Conservation (phyloP, 2,329 filamentous ascomycete genomes). For the Diaporthe vexans region DNA sequence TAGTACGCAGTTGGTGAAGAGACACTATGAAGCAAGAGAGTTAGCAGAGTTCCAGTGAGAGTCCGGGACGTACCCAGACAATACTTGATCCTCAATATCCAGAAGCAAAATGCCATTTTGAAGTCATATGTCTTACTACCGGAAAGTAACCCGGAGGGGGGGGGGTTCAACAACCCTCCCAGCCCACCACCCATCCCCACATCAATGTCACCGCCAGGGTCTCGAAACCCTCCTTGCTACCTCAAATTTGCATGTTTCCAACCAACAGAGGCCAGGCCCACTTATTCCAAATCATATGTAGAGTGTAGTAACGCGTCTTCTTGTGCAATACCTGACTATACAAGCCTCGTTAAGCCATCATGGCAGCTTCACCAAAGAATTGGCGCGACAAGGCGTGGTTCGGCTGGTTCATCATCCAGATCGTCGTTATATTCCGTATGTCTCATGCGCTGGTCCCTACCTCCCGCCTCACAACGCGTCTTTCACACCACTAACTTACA, state of each 20-base stretch:
- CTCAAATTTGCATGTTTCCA: not conserved
- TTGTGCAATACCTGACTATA: too few species aligned
- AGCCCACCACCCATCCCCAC: not conserved
- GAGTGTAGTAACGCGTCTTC: not conserved
- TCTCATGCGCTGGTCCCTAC: not conserved
- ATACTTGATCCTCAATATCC: not conserved
- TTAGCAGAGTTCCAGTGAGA: not conserved
- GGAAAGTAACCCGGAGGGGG: too few species aligned
- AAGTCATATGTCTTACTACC: too few species aligned
- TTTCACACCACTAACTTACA: not conserved
- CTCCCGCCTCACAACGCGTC: not conserved
- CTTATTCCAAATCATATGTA: not conserved
- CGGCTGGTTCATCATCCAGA: conserved; percentile 51
- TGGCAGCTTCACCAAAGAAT: conserved; percentile 39
- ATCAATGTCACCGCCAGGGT: not conserved
- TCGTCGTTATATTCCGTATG: conserved; percentile 51
- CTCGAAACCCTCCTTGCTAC: not conserved
- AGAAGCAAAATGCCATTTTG: too few species aligned
- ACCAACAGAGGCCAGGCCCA: not conserved
- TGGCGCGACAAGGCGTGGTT: conserved; percentile 50
- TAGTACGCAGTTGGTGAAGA: too few species aligned
- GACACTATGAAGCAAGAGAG: too few species aligned
- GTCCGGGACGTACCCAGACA: not conserved
- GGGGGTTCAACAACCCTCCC: too few species aligned
- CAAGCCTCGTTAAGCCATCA: not conserved